Evolutionary conservation across 768 basidiomycete genomes (phyloP), one percentile per base, ranked within the genome.

Genomic region (Chiua virens): DNA sequence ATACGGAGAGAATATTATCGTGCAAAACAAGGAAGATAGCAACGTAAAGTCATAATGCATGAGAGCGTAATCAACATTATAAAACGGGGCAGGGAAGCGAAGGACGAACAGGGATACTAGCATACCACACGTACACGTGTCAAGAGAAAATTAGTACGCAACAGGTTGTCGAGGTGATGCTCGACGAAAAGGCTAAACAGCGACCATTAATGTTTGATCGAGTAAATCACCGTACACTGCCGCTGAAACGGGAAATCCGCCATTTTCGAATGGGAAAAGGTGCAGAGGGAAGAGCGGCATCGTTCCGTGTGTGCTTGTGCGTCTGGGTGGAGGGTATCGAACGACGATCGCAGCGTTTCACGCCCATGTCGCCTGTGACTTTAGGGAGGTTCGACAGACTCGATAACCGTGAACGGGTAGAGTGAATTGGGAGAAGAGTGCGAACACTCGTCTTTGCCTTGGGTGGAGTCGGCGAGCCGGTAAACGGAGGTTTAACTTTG

Each of bases 301-400:
- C 42, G 14, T 47, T 54, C 45, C 20, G 51, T 23, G 50, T 28
- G 32, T 52, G 46, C 37, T 45, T 44, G 38, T 55, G 49, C 8
- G 47, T 48, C 49, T 35, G 52, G 11, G 42, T 37, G 1, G 57
- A 37, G 2, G 15, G 34, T 9, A 32, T 45, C 47, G 42, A 46
- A 5, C 42, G 49, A 47, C 37, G 52, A 45, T 42, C 53, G 20
- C 37, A 45, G 37, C 20, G 47, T 18, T 17, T 38, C 25, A 36
- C 21, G 9, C 27, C 27, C 27, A 30, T 15, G 5, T 40, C 47
- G 54, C 45, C 49, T 27, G 22, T 32, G 15, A 40, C 3, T 34
- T 35, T 46, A n/a, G 39, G 13, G 13, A 42, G 45, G 34, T 25
- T 42, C 38, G 22, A 54, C 7, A 43, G 20, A 30, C 52, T 45